Base-by-base conservation (phyloP, 495 filamentous ascomycete species). In the Aspergillus haitiensis region DNA sequence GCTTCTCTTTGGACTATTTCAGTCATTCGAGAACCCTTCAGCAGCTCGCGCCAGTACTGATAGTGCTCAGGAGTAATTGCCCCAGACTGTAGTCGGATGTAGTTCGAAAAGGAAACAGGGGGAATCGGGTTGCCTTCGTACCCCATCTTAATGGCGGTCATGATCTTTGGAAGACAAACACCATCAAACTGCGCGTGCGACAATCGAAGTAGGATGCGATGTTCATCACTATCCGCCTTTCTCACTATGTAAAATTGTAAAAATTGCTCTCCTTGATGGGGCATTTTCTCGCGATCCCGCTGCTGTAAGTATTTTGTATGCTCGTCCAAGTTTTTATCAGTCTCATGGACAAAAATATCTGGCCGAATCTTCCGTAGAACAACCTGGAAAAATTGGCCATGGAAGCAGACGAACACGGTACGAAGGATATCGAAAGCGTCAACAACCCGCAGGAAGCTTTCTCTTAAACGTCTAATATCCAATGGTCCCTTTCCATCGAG, bases 161-260 rank as follows among this genome's bases (percentile, higher is more conserved):
- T 78, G 15, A 90, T 81, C 35, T 76, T 76, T 0, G 87, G 81
- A 6, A 92, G 77, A 64, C 82, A 90, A 1, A 90, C 79, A 37
- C 86, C 88, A 62, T 91, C 88, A 64, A 88, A 92, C 56, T 91
- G 88, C 0, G 88, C 86, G 67, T 92, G 88, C 0, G 86, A 90
- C 6, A 91, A 77, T 5, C 86, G 79, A 51, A 92, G 76, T 55
- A 83, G 70, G 45, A 92, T 85, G n/a, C 79, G 81, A 66, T 83
- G 78, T 7, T 70, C 75, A 39, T 80, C 69, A 12, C 70, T 76
- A 7, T 68, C 67, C 52, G 76, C 78, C 59, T 78, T 75, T 46
- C 79, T 77, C 57, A 87, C 75, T 48, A 86, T 76, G 45, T 83
- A 77, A 67, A 88, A 85, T 55, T 86, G 81, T 33, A 88, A 75